These are phyloP conservation scores for Amborella trichopoda DNA, from an alignment of 164 flowering plant genomes.

Conservation along the genomic window DNA sequence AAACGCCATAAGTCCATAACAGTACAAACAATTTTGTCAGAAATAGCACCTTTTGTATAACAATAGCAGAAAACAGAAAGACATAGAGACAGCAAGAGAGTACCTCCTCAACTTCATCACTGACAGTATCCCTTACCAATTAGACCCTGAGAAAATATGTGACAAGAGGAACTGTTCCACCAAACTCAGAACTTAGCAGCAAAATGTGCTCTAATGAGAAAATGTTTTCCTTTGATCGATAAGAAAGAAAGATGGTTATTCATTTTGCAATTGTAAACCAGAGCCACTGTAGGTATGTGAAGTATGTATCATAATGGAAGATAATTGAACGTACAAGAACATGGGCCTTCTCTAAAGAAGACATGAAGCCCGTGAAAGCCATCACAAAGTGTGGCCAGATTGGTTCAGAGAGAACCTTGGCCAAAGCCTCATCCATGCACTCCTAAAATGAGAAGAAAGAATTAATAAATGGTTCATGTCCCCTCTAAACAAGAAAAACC, in stretches of 20 bases:
- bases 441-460: conserved; percentile 17
- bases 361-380: conserved; percentile 18
- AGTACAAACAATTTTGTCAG: too few species aligned
- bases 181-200: conserved; percentile 32
- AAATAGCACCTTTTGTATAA: background rate
- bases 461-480: too few species aligned
- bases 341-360: conserved; percentile 18
- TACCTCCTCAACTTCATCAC: conserved; percentile 47
- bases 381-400: conserved; percentile 78
- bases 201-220: background rate
- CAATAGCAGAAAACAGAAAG: background rate
- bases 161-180: conserved; percentile 32
- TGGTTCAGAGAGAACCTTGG: conserved; percentile 49
- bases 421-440: conserved; percentile 45
- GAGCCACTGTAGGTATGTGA: too few species aligned
- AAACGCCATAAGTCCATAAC: too few species aligned
- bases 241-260: background rate
- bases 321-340: conserved; percentile 19
- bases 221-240: background rate
- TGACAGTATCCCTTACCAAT: conserved; percentile 40
- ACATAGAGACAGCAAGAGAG: background rate
- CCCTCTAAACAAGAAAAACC: too few species aligned
- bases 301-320: background rate
- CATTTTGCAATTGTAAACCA: too few species aligned
- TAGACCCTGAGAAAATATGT: conserved; percentile 29